Evolutionary conservation across 352 stramenopile genomes (phyloP).

Genomic region (Globisporangium barbulae): DNA sequence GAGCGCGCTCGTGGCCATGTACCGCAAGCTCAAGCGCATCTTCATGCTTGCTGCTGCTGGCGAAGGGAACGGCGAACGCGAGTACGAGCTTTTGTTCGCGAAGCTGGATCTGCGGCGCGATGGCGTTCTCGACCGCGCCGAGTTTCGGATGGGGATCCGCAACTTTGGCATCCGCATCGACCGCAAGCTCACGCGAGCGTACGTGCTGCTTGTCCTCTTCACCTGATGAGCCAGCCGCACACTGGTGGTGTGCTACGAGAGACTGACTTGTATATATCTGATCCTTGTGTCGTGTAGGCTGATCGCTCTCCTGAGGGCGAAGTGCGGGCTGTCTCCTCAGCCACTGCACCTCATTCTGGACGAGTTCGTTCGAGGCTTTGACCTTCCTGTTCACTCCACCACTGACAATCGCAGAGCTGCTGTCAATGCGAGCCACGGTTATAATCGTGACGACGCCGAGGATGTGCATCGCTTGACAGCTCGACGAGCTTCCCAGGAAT

Average conservation of each 20-base stretch:
- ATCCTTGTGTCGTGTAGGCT: constrained; percentile 22
- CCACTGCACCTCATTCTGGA: constrained; percentile 42
- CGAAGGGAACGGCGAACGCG: background rate
- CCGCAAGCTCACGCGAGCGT: constrained; percentile 61
- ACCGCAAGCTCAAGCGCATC: constrained; percentile 45
- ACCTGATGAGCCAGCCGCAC: background rate
- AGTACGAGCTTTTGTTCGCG: constrained; percentile 33
- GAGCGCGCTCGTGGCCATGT: constrained; percentile 41
- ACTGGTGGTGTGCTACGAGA: background rate
- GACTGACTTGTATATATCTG: background rate
- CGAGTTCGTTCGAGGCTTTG: constrained; percentile 60
- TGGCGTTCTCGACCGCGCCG: constrained; percentile 56
- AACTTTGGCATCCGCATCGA: constrained; percentile 55
- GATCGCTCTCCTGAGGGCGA: constrained; percentile 51
- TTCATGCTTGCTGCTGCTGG: constrained; percentile 31
- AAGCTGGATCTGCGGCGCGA: constrained; percentile 48
- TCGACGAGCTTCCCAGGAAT: background rate
- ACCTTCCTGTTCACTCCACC: constrained; percentile 19
- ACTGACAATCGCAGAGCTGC: no score
- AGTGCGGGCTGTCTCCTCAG: constrained; percentile 29
- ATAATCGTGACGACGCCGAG: background rate
- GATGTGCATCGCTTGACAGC: background rate
- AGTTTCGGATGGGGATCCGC: constrained; percentile 48
- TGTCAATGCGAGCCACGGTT: background rate
- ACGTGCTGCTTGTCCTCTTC: constrained; percentile 8